Evolutionary conservation across 2,329 filamentous ascomycete genomes (phyloP).

Genomic region (Chaetomium olivaceum): DNA sequence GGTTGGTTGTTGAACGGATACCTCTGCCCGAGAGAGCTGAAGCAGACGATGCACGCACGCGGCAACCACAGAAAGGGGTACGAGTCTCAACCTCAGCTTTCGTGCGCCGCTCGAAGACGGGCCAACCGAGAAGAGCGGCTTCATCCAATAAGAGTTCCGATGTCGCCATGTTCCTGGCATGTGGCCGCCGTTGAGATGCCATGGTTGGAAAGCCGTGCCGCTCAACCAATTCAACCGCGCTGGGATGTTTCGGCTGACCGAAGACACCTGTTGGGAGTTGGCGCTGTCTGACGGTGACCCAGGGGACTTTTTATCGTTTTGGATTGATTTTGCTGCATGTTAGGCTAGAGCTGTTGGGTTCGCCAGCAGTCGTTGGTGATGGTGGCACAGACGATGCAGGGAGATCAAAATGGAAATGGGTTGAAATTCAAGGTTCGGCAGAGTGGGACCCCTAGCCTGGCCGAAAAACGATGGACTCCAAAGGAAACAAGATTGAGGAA

Average conservation of each 20-base stretch:
- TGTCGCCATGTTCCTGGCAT: neutral
- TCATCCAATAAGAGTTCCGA: neutral
- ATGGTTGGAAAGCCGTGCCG: neutral
- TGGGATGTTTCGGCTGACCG: neutral
- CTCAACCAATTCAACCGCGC: neutral
- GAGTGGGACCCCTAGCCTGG: neutral
- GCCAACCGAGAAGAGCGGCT: neutral
- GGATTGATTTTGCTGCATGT: neutral
- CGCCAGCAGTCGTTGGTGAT: neutral
- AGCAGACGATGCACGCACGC: slow-evolving; percentile 1
- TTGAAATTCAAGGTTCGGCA: slow-evolving; percentile 2
- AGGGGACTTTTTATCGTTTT: neutral
- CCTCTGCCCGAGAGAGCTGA: slow-evolving; percentile 10
- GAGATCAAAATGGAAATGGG: slow-evolving; percentile 8
- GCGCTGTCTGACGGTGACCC: neutral
- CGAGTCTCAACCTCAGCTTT: neutral
- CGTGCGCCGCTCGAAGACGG: neutral
- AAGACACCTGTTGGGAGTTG: neutral
- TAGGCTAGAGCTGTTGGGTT: neutral
- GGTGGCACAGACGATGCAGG: slow-evolving; percentile 13
- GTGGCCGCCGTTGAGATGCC: neutral
- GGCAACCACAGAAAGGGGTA: neutral
- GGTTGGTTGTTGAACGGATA: neutral
- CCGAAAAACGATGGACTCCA: too few species aligned
- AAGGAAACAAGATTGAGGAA: too few species aligned